Percentiles rank a stretch among this genome's conserved stretches.
phyloP scores from a whole-genome alignment of 2,329 filamentous ascomycete species.

The Diaporthe nobilis region DNA sequence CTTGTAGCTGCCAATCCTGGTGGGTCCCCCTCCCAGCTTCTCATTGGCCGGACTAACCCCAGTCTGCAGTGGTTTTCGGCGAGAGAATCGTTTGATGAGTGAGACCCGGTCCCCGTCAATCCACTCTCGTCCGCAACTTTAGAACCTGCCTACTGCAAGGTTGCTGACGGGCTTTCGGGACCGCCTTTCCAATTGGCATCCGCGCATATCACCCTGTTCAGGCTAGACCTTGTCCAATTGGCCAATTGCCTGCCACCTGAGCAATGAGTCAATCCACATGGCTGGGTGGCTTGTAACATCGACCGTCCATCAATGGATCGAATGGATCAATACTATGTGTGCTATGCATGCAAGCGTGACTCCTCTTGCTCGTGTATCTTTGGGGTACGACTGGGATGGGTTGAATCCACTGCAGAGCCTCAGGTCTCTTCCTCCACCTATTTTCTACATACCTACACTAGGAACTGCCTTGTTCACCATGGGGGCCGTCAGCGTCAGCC shows the following conservation, averaged over 20 bases:
- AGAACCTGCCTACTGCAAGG: constrained; percentile 19
- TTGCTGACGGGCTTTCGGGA: constrained; percentile 26
- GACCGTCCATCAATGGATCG: not conserved
- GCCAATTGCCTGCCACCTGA: constrained; percentile 24
- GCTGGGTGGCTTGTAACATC: constrained; percentile 19
- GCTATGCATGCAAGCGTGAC: constrained; percentile 21
- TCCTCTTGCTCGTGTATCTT: constrained; percentile 6
- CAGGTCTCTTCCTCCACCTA: not conserved
- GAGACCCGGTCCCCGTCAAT: constrained; percentile 23
- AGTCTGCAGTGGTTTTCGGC: constrained; percentile 37
- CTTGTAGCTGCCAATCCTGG: constrained; percentile 19
- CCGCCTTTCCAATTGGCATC: constrained; percentile 23
- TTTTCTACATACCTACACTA: not conserved
- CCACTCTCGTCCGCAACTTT: constrained; percentile 9
- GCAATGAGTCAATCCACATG: constrained; percentile 33
- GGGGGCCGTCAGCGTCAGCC: not conserved
- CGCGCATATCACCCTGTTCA: not conserved
- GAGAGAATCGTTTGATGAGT: constrained; percentile 40
- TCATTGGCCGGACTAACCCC: constrained; percentile 33
- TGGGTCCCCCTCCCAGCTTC: not conserved
- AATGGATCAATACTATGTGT: not conserved
- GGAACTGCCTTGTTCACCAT: not conserved
- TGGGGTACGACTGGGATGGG: not conserved
- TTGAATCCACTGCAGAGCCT: constrained; percentile 23
- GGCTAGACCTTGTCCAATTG: constrained; percentile 8